Conservation (phyloP, 306 rosid species). For the Sophora flavescens region DNA sequence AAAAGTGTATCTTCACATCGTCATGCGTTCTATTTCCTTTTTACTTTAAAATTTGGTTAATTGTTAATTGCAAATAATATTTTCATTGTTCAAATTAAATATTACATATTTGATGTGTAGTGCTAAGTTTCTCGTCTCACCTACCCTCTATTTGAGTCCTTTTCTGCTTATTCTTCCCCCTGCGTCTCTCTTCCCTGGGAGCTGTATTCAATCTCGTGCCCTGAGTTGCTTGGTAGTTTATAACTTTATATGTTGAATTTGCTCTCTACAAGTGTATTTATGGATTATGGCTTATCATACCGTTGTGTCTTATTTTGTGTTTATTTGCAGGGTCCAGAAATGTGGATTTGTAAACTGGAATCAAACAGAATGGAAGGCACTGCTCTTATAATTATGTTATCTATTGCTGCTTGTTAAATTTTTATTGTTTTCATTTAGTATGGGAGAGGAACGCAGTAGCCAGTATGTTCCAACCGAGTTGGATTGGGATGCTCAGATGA, state of each 20-base stretch:
- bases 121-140: neutral
- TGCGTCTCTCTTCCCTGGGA: slow-evolving; percentile 7
- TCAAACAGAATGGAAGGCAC: slow-evolving; percentile 1
- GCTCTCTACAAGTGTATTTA: neutral
- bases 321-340: slow-evolving; percentile 4
- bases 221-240: slow-evolving; percentile 10
- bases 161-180: slow-evolving; percentile 28
- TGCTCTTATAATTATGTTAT: neutral
- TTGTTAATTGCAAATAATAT: slow-evolving; percentile 43
- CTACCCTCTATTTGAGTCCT: neutral
- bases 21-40: slow-evolving; percentile 18
- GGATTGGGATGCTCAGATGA: neutral
- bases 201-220: neutral
- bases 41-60: slow-evolving; percentile 11
- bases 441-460: neutral
- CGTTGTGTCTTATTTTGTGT: neutral
- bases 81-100: slow-evolving; percentile 40
- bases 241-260: slow-evolving; percentile 33
- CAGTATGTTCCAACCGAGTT: neutral
- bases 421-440: neutral
- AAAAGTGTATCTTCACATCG: slow-evolving; percentile 40
- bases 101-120: slow-evolving; percentile 2
- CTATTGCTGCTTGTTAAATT: neutral
- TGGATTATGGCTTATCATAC: neutral
- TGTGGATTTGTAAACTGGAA: slow-evolving; percentile 17